Evolutionary conservation across 176 grass and related monocot species (phyloP).

Genomic region (Puccinellia tenuiflora): DNA sequence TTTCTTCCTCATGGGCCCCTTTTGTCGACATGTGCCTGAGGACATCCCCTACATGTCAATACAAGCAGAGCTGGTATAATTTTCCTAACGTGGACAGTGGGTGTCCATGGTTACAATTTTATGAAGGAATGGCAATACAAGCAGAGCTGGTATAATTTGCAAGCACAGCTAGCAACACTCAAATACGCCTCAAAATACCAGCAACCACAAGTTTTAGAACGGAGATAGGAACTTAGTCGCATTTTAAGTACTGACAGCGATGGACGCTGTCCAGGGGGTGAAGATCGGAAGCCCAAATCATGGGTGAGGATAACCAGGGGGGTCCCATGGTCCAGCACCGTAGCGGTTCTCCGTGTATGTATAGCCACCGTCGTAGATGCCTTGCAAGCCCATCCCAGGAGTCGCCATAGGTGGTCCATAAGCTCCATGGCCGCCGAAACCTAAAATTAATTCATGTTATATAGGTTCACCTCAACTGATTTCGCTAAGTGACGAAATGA

Average conservation of each 20-base stretch:
- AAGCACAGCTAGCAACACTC: neutral
- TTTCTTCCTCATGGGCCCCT: too few species aligned
- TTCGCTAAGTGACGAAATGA: neutral
- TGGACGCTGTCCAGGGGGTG: neutral
- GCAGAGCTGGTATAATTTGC: neutral
- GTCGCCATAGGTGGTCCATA: slow-evolving; percentile 29
- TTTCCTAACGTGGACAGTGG: neutral
- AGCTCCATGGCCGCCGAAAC: slow-evolving; percentile 40
- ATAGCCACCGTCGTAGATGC: slow-evolving; percentile 37
- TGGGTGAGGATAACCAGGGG: slow-evolving; percentile 19
- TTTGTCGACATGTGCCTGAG: too few species aligned
- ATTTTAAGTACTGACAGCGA: neutral
- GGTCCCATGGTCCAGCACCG: slow-evolving; percentile 37
- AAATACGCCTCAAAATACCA: neutral
- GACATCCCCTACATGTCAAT: too few species aligned
- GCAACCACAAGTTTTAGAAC: neutral
- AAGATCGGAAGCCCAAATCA: neutral
- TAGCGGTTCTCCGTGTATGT: slow-evolving; percentile 27
- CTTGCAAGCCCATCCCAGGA: slow-evolving; percentile 36
- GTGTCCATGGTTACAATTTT: neutral
- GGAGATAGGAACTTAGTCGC: neutral
- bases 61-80: too few species aligned
- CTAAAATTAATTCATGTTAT: slow-evolving; percentile 25
- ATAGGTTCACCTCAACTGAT: neutral
- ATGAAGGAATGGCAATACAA: neutral